Percentiles rank a stretch among this genome's conserved stretches.
Evolutionary conservation across 1,284 basidiomycete species (phyloP).

Genomic region (Laetiporus sulphureus): DNA sequence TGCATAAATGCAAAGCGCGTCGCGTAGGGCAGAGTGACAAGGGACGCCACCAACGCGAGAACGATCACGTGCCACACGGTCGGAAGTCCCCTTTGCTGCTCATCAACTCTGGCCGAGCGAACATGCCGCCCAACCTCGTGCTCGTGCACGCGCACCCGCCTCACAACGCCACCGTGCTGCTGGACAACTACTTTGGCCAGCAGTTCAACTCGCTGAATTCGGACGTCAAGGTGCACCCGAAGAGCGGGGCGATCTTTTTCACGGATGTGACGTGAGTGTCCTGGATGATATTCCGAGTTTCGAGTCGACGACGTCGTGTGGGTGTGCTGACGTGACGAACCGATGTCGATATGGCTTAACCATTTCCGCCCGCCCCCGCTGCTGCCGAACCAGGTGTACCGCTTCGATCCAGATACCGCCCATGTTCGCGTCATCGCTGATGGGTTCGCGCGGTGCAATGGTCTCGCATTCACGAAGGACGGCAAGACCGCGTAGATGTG

Average conservation of each 20-base stretch:
- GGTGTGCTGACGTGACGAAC: too few relatives aligned
- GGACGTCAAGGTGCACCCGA: slow-evolving; percentile 69
- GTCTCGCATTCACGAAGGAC: slow-evolving; percentile 63
- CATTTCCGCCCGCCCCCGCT: slow-evolving; percentile 58
- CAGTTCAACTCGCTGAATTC: slow-evolving; percentile 81
- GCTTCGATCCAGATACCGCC: slow-evolving; percentile 58
- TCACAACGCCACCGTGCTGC: slow-evolving; percentile 26
- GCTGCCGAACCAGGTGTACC: slow-evolving; percentile 69
- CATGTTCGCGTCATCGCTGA: slow-evolving; percentile 65
- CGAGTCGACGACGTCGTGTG: too few relatives aligned
- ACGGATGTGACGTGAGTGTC: slow-evolving; percentile 57
- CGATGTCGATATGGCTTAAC: slow-evolving; percentile 27
- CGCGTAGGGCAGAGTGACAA: too few relatives aligned
- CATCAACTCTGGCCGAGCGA: slow-evolving; percentile 60
- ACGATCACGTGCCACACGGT: too few relatives aligned
- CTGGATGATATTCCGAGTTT: neutral
- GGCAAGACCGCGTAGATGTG: slow-evolving; percentile 69
- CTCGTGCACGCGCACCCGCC: slow-evolving; percentile 61
- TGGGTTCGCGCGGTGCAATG: slow-evolving; percentile 55
- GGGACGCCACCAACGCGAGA: too few relatives aligned
- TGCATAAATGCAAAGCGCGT: too few relatives aligned
- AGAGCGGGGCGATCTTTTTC: slow-evolving; percentile 60
- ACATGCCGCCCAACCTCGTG: slow-evolving; percentile 54
- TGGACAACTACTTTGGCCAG: slow-evolving; percentile 50
- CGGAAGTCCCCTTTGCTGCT: slow-evolving; percentile 66